Evolutionary conservation across 257 asterid genomes (phyloP).

Genomic region (Forsythia suspensa): DNA sequence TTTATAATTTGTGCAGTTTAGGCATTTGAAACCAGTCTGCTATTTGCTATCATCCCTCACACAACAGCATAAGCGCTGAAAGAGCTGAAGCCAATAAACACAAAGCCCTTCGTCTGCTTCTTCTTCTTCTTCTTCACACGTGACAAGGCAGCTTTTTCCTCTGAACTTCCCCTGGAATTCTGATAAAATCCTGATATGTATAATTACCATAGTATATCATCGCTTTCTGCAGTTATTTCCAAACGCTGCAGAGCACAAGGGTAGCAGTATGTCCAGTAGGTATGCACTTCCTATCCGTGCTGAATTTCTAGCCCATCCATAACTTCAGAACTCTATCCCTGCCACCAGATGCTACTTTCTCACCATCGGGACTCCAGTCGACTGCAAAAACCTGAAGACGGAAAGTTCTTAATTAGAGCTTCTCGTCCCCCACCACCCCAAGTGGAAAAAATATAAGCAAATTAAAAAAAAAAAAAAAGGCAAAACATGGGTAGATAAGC

Average conservation of each 20-base stretch:
- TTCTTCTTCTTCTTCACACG: background rate
- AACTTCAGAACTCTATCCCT: slow-evolving; percentile 82
- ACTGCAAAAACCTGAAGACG: slow-evolving; percentile 79
- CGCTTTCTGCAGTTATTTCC: background rate
- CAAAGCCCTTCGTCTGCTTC: background rate
- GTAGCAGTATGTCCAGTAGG: background rate
- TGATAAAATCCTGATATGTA: background rate
- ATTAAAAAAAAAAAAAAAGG: background rate
- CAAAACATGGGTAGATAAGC: background rate
- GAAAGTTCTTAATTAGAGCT: background rate
- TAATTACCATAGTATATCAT: background rate
- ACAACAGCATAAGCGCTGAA: background rate
- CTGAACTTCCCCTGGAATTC: background rate
- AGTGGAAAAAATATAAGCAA: background rate
- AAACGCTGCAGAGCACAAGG: background rate
- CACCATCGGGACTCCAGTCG: slow-evolving; percentile 99
- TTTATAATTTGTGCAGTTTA: background rate
- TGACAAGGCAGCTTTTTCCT: too few species aligned
- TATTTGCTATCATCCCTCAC: background rate
- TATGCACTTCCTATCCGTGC: background rate
- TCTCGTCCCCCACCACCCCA: background rate
- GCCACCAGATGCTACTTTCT: slow-evolving; percentile 97
- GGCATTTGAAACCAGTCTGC: background rate
- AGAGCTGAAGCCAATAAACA: background rate
- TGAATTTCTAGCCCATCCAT: slow-evolving; percentile 78